These are phyloP conservation scores for Lichenothelia convexa DNA, from an alignment of 495 filamentous ascomycete species.

Conservation along the genomic window DNA sequence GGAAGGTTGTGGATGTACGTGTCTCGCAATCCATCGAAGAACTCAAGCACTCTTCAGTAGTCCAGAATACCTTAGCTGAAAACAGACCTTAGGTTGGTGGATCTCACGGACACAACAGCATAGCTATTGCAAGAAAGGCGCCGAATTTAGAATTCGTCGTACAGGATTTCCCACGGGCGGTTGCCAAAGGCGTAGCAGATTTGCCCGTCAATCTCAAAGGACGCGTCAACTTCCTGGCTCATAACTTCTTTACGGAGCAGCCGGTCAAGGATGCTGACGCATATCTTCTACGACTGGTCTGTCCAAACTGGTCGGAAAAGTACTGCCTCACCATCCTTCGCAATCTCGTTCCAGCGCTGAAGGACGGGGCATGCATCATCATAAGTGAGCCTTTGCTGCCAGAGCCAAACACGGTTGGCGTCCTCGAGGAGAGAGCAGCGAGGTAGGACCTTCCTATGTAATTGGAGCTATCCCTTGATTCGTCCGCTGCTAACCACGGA, in stretches of 20 bases:
- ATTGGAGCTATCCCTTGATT: no score
- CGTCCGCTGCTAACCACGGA: no score
- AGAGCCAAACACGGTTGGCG: not conserved
- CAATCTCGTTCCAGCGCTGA: slow-evolving; percentile 2
- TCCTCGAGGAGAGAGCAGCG: not conserved
- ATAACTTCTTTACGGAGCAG: slow-evolving; percentile 5
- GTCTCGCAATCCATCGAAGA: no score
- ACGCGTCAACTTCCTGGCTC: slow-evolving; percentile 2
- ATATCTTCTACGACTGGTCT: slow-evolving; percentile 10
- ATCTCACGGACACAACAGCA: slow-evolving; percentile 16
- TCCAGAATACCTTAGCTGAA: no score
- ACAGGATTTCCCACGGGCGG: no score
- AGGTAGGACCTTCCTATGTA: no score
- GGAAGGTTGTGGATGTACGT: no score
- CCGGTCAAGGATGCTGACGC: slow-evolving; percentile 3
- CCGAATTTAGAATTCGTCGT: slow-evolving; percentile 22
- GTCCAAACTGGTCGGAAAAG: slow-evolving; percentile 26
- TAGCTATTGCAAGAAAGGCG: slow-evolving; percentile 7
- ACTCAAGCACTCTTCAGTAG: no score
- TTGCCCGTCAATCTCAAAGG: slow-evolving; percentile 13
- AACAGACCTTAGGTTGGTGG: slow-evolving; percentile 29
- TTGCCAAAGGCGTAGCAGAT: slow-evolving; percentile 15
- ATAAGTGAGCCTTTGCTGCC: slow-evolving; percentile 6
- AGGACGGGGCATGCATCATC: slow-evolving; percentile 2
- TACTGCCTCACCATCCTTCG: slow-evolving; percentile 23